Evolutionary conservation across 352 stramenopile species (phyloP), one percentile per base, ranked within the genome.

Genomic region (Globisporangium paddicum): DNA sequence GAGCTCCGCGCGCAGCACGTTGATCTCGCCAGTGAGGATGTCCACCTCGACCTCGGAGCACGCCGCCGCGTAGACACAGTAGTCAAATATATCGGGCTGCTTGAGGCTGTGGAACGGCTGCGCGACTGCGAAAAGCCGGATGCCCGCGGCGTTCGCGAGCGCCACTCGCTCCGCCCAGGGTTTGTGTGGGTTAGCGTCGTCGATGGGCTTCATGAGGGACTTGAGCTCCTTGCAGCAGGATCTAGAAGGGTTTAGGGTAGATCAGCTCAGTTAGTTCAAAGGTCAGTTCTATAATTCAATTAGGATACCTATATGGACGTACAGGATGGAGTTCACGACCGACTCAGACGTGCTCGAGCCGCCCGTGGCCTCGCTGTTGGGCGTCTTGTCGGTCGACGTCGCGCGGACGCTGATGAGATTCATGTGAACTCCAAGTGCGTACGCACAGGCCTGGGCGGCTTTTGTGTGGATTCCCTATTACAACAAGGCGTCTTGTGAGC

Each of bases 31-130:
- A 18, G 95, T 98, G 41, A 99, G 78, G 19, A 97, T 80, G 67
- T 99, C 95, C 42, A 99, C 75, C 70, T 99, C 96, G n/a, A 98
- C 93, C 57, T 97, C 87, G 0, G 90, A 86, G 41, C 85, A 90
- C 1, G 87, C 94, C 25, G 97, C 88, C 28, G 95, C 96, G 26
- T 97, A 97, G 19, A 94, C 98, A 61, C 96, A 98, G 70, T 98
- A 98, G 67, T 96, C 96, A 72, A 99, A 98, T 28, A 90, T 85
- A 2, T 93, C 87, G 19, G 84, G 79, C 49, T 79, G 82, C n/a
- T 80, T 84, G 63, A 98, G 98, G 41, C 97, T 82, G 59, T 74
- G 45, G 46, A 94, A 84, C 4, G 79, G 71, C 64, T 96, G 96
- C 9, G 68, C 64, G 63, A 95, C 98, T 45, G 98, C 90, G 65